Percentiles rank a stretch among this genome's conserved stretches.
Evolutionary conservation across 2,329 filamentous ascomycete genomes (phyloP).

Genomic region (Dactylellina sp.): DNA sequence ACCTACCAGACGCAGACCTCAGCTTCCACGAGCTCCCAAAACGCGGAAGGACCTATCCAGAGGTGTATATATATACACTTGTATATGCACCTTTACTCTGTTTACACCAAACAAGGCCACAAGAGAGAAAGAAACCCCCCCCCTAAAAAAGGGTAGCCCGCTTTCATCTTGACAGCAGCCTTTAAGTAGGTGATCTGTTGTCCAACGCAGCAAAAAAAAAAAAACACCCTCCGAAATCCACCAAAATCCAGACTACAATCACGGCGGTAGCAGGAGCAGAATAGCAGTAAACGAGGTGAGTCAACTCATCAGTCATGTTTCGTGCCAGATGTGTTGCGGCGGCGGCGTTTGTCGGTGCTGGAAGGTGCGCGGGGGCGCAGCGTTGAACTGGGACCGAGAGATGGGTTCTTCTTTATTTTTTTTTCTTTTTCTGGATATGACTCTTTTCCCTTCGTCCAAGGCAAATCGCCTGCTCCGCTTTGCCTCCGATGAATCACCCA

Average conservation of each 20-base stretch:
- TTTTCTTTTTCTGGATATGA: slow-evolving; percentile 1
- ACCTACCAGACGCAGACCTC: neutral
- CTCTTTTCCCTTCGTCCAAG: slow-evolving; percentile 11
- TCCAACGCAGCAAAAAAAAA: slow-evolving; percentile 5
- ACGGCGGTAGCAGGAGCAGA: neutral
- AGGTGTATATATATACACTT: neutral
- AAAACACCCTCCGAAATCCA: neutral
- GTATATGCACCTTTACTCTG: neutral
- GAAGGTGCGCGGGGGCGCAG: neutral
- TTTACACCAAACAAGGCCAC: no score
- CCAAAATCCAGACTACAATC: no score
- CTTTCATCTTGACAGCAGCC: slow-evolving; percentile 9
- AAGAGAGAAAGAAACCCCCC: no score
- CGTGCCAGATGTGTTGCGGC: neutral
- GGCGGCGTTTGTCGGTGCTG: slow-evolving; percentile 3
- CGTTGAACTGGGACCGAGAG: neutral
- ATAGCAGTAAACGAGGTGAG: neutral
- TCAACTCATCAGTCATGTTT: no score
- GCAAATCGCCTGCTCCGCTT: slow-evolving; percentile 34
- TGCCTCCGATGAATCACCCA: slow-evolving; percentile 32
- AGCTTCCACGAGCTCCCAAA: neutral
- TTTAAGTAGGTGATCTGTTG: slow-evolving; percentile 24
- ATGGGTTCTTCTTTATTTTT: slow-evolving; percentile 3
- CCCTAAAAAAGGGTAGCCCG: neutral
- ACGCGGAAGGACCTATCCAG: neutral